Conservation (phyloP, 2,329 filamentous ascomycete species). For the Epichloe sp. region DNA sequence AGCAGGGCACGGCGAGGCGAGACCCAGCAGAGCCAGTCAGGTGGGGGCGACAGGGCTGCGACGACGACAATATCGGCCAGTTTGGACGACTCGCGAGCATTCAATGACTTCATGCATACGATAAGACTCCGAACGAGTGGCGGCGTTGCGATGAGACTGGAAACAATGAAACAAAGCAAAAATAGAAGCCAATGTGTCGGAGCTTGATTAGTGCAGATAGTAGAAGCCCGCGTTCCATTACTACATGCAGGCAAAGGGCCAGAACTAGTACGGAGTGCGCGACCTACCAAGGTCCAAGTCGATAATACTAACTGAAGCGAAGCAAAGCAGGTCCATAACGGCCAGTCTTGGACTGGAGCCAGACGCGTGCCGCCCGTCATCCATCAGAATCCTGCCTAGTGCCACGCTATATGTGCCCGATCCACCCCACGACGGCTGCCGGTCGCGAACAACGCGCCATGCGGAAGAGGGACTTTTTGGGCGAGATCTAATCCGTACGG, state of each 20-base stretch:
- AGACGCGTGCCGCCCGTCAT: background rate
- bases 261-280: too few species aligned
- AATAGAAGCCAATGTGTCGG: too few species aligned
- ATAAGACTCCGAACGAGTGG: too few species aligned
- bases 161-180: too few species aligned
- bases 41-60: background rate
- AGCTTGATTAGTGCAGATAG: too few species aligned
- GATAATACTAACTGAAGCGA: background rate
- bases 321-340: background rate
- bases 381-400: slow-evolving; percentile 13
- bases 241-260: too few species aligned
- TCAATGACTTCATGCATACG: too few species aligned
- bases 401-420: slow-evolving; percentile 12
- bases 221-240: too few species aligned
- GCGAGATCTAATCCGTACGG: too few species aligned
- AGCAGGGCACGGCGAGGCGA: slow-evolving; percentile 5
- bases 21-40: slow-evolving; percentile 1
- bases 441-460: slow-evolving; percentile 6
- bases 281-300: background rate
- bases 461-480: background rate
- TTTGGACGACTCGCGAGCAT: background rate
- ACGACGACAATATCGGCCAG: background rate
- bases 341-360: background rate
- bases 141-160: too few species aligned
- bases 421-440: slow-evolving; percentile 18